phyloP scores from a whole-genome alignment of 23 red algal species.

The Pyropia yezoensis region DNA sequence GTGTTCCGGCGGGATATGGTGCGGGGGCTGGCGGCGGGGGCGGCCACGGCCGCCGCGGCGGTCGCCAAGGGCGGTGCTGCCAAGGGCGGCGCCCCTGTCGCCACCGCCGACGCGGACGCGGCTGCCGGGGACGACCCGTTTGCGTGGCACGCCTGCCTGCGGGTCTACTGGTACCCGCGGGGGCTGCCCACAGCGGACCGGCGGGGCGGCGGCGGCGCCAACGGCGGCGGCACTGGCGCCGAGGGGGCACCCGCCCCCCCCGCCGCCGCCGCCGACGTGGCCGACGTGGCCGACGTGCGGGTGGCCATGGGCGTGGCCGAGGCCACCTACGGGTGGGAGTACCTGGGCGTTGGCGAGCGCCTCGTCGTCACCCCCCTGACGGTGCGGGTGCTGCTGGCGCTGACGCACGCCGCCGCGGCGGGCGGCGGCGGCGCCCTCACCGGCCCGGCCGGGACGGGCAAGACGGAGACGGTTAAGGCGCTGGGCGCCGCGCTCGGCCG shows the following conservation, averaged over 20 bases:
- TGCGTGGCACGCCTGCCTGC: neutral
- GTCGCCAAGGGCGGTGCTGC: constrained; percentile 19
- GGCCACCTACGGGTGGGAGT: constrained; percentile 57
- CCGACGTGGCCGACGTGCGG: neutral
- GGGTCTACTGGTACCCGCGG: too few relatives aligned
- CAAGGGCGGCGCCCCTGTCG: constrained; percentile 4
- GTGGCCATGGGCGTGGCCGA: constrained; percentile 11
- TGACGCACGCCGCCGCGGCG: constrained; percentile 28
- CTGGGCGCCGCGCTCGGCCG: constrained; percentile 42
- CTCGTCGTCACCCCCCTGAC: constrained; percentile 43
- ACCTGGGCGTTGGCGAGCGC: constrained; percentile 45
- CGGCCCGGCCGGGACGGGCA: constrained; percentile 58
- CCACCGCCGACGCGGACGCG: neutral
- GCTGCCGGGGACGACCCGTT: constrained; percentile 8
- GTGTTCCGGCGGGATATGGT: constrained; percentile 43
- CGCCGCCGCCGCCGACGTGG: neutral
- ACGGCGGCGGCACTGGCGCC: constrained; percentile 18
- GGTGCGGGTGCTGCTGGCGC: constrained; percentile 26
- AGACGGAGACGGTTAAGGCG: constrained; percentile 64
- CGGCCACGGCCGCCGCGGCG: neutral
- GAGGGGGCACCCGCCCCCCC: neutral
- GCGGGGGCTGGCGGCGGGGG: neutral
- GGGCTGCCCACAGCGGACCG: neutral
- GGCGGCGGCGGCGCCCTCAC: constrained; percentile 45
- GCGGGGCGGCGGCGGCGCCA: constrained; percentile 6